phyloP scores from a whole-genome alignment of 331 rosid genomes.

The Acacia concinna region DNA sequence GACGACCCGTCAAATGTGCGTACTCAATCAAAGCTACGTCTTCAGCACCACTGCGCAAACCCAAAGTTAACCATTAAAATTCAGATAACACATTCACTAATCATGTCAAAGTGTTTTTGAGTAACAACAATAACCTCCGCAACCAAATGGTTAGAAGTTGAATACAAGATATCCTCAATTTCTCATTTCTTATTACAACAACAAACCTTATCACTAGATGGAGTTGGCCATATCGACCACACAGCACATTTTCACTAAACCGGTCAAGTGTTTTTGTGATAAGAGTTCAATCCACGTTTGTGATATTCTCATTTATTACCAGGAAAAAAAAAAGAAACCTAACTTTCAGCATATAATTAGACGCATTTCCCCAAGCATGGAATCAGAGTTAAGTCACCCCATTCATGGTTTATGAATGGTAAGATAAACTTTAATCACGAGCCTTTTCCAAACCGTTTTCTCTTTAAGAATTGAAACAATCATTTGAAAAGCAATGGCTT shows the following conservation, averaged over 20 bases:
- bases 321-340: not conserved
- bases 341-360: not conserved
- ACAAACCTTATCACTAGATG: not conserved
- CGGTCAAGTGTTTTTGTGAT: not conserved
- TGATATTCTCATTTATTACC: not conserved
- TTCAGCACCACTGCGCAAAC: conserved; percentile 85
- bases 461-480: not conserved
- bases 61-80: conserved; percentile 18
- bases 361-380: not conserved
- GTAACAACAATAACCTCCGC: not conserved
- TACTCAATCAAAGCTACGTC: conserved; percentile 95
- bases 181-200: not conserved
- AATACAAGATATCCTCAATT: not conserved
- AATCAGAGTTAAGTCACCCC: not conserved
- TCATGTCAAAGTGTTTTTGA: not conserved
- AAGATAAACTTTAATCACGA: not conserved
- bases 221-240: not conserved
- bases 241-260: not conserved
- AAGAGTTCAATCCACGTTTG: not conserved
- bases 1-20: conserved; percentile 90
- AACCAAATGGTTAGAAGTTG: not conserved
- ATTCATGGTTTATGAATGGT: not conserved
- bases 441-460: not conserved
- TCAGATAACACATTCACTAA: not conserved
- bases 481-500: not conserved